Percentiles rank a stretch among this genome's conserved stretches.
Evolutionary conservation across 345 rosid genomes (phyloP).

Genomic region (Bruguiera parviflora): DNA sequence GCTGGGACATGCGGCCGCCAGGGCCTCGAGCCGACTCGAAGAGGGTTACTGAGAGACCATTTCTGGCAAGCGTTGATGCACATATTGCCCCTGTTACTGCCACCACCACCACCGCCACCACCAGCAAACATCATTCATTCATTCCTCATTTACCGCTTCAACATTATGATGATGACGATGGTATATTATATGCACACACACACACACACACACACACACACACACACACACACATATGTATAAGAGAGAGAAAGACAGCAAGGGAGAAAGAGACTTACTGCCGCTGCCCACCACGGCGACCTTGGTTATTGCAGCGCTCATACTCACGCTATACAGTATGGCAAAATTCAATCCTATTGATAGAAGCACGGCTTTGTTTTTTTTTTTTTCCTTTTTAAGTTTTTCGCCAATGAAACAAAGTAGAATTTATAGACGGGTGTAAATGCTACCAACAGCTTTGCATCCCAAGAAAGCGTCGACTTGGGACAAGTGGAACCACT

Average conservation of each 20-base stretch:
- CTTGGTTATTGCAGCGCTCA: slow-evolving; percentile 44
- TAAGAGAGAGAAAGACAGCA: background rate
- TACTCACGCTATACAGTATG: background rate
- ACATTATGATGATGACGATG: no score
- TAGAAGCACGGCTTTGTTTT: no score
- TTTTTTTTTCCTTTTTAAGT: no score
- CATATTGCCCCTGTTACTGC: slow-evolving; percentile 78
- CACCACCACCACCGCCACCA: background rate
- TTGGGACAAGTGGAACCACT: no score
- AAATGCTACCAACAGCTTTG: background rate
- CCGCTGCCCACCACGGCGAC: slow-evolving; percentile 82
- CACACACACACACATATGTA: no score
- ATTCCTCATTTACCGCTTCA: no score
- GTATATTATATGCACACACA: no score
- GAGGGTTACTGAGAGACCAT: slow-evolving; percentile 67
- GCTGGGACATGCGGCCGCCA: slow-evolving; percentile 86
- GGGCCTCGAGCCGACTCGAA: slow-evolving; percentile 83
- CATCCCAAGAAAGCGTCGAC: background rate
- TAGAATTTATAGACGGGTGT: background rate
- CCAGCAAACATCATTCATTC: no score
- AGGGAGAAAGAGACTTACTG: slow-evolving; percentile 39
- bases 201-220: no score
- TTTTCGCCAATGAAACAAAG: background rate
- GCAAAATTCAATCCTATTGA: no score
- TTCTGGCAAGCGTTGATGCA: slow-evolving; percentile 72